A percentile compares a stretch with the other conserved stretches of the same genome.
Conservation (phyloP, 441 rosid species). For the California macrophylla region DNA sequence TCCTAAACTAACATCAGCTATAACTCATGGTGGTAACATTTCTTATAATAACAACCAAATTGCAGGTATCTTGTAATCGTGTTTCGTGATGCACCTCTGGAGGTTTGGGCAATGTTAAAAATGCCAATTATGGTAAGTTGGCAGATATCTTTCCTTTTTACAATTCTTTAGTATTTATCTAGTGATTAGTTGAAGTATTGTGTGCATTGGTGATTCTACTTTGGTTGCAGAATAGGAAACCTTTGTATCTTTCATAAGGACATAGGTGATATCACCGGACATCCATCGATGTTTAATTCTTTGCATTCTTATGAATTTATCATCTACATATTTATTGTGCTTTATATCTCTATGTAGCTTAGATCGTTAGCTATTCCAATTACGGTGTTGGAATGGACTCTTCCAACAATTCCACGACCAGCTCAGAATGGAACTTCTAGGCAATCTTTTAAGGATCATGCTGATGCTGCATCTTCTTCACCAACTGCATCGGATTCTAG, state of each 20-base stretch:
- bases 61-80: constrained; percentile 89
- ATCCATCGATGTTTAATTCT: neutral
- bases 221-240: neutral
- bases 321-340: constrained; percentile 34
- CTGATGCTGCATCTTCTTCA: constrained; percentile 31
- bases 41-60: constrained; percentile 9
- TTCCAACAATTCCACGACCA: constrained; percentile 88
- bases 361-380: constrained; percentile 99
- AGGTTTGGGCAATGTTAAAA: constrained; percentile 98
- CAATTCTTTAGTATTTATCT: neutral
- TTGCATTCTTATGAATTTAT: constrained; percentile 2
- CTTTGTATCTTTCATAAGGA: neutral
- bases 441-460: constrained; percentile 36
- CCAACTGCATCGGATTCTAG: constrained; percentile 56
- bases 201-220: neutral
- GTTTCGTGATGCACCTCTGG: constrained; percentile 96
- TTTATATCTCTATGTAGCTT: constrained; percentile 66
- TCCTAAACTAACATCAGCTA: neutral
- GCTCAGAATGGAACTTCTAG: constrained; percentile 47
- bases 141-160: constrained; percentile 16
- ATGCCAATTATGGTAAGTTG: constrained; percentile 78
- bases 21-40: neutral
- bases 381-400: constrained; percentile 99
- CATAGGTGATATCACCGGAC: neutral
- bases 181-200: neutral